Evolutionary conservation across 176 grass and related monocot genomes (phyloP).

Genomic region (Rhynchospora tenuis): DNA sequence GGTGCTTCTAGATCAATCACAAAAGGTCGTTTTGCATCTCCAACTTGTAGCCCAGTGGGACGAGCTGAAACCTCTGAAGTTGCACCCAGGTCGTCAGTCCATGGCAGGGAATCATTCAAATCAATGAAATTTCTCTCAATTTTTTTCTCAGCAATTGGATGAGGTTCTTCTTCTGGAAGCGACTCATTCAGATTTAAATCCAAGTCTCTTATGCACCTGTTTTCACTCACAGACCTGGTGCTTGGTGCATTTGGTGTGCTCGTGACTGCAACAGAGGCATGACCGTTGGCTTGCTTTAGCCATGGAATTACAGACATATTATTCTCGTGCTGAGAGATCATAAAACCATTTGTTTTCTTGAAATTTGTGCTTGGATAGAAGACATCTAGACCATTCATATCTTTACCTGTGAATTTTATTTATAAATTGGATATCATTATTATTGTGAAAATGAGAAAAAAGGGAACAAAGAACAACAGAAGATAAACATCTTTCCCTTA

Average conservation of each 20-base stretch:
- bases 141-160: constrained; percentile 6
- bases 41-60: constrained; percentile 2
- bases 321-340: not conserved
- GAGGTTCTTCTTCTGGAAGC: constrained; percentile 10
- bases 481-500: not conserved
- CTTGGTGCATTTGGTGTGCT: not conserved
- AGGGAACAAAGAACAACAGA: not conserved
- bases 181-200: constrained; percentile 12
- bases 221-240: not conserved
- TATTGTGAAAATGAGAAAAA: not conserved
- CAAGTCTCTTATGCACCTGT: constrained; percentile 4
- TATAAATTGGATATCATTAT: not conserved
- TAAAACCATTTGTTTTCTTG: not conserved
- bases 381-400: not conserved
- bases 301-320: not conserved
- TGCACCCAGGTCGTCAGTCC: constrained; percentile 33
- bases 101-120: constrained; percentile 51
- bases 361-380: not conserved
- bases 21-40: constrained; percentile 1
- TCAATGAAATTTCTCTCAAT: constrained; percentile 40
- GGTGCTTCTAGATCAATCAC: constrained; percentile 1
- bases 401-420: not conserved
- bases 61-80: not conserved
- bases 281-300: constrained; percentile 3
- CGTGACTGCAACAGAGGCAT: not conserved